Evolutionary conservation across 1,284 basidiomycete genomes (phyloP).

Genomic region (Paramarasmius palmivorus): DNA sequence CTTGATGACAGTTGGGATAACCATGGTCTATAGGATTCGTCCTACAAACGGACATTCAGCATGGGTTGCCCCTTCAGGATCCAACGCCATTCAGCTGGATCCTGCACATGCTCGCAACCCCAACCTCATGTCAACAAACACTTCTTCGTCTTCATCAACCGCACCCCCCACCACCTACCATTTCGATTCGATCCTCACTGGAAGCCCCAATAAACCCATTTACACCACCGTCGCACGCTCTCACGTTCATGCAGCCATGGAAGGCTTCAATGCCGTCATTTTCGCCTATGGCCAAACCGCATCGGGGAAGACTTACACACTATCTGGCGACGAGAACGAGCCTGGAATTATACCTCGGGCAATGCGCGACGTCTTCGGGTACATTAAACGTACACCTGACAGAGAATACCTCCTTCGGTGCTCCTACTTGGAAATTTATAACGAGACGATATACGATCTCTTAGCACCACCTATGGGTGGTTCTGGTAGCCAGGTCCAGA

Average conservation of each 20-base stretch:
- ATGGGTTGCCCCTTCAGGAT: conserved; percentile 48
- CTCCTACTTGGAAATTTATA: conserved; percentile 96
- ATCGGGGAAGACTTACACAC: conserved; percentile 92
- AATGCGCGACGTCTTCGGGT: conserved; percentile 82
- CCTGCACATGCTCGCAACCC: conserved; percentile 53
- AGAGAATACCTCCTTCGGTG: conserved; percentile 93
- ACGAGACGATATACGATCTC: conserved; percentile 89
- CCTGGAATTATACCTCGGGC: conserved; percentile 95
- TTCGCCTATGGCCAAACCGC: conserved; percentile 93
- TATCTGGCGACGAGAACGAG: conserved; percentile 80
- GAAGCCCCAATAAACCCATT: conserved; percentile 81
- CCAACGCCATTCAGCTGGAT: conserved; percentile 59
- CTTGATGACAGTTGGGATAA: not conserved
- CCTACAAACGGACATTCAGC: conserved; percentile 59
- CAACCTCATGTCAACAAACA: not conserved
- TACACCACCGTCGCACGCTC: conserved; percentile 85
- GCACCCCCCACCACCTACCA: conserved; percentile 39
- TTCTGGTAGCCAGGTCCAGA: conserved; percentile 65
- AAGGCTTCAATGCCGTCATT: conserved; percentile 93
- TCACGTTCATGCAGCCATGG: conserved; percentile 92
- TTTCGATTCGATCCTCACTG: conserved; percentile 81
- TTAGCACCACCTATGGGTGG: conserved; percentile 66
- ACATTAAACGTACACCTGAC: conserved; percentile 69
- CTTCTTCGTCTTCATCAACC: not conserved
- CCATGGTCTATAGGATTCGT: conserved; percentile 53